Evolutionary conservation across 805 yeast genomes (phyloP).

Genomic region (Kluyveromyces wickerhamii): DNA sequence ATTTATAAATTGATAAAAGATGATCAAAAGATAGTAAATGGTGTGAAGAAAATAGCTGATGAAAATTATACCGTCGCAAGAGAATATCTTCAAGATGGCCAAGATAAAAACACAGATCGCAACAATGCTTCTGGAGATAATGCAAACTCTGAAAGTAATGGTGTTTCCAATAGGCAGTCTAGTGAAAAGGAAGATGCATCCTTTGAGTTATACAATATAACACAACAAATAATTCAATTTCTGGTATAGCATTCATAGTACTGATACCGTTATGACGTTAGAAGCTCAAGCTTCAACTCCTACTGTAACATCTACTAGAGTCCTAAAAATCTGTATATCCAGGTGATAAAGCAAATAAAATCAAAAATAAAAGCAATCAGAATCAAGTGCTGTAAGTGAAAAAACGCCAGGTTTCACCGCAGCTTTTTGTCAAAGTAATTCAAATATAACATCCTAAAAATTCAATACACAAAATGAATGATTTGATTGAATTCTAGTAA

Average conservation of each 20-base stretch:
- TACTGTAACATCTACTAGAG: neutral
- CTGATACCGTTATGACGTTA: neutral
- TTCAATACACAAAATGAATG: too few relatives aligned
- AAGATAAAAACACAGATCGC: constrained; percentile 6
- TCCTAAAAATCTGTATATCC: too few relatives aligned
- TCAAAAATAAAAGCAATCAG: too few relatives aligned
- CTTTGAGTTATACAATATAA: constrained; percentile 54
- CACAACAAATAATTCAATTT: constrained; percentile 57
- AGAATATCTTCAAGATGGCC: constrained; percentile 12
- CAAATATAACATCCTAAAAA: too few relatives aligned
- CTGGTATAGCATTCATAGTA: constrained; percentile 7
- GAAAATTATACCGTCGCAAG: constrained; percentile 22
- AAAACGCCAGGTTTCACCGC: too few relatives aligned
- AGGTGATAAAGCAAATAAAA: too few relatives aligned
- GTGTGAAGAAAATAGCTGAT: constrained; percentile 42
- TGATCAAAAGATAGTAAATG: constrained; percentile 44
- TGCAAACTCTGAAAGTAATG: constrained; percentile 21
- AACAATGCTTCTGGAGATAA: constrained; percentile 14
- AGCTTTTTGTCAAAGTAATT: too few relatives aligned
- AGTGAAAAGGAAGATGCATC: constrained; percentile 53
- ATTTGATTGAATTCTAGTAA: too few relatives aligned
- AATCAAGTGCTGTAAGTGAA: too few relatives aligned
- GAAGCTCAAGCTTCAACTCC: neutral
- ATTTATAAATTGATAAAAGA: constrained; percentile 47
- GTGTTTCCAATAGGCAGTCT: constrained; percentile 16